Evolutionary conservation across 2,329 filamentous ascomycete species (phyloP), one percentile per base, ranked within the genome.

Genomic region (Aspergillus candidus): DNA sequence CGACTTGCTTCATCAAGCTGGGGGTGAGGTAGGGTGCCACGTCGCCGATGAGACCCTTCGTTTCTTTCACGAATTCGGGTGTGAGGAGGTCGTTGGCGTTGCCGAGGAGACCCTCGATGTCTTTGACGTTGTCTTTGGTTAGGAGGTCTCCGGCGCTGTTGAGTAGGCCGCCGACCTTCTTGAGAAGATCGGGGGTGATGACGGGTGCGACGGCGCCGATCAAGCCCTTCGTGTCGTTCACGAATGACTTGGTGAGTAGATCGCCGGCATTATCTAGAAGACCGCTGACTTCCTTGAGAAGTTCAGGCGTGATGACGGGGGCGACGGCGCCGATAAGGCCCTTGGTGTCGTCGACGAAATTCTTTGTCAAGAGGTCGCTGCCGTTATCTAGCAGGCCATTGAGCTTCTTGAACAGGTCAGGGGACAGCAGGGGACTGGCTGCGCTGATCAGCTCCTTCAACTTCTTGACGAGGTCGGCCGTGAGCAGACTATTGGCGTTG

Each of bases 221-320:
- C 30, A 62, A 40, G 7, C 47, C 47, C 39, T 55, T 54, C 22
- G 52, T 56, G 18, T 58, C 48, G 17, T 56, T 38, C 18, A 60
- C 57, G 27, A 59, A 59, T 18, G 61, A 46, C 34, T 62, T 46
- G 15, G 62, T 56, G 49, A 68, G 49, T 34, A 68, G 46, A 44
- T 59, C 49, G 32, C 57, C 58, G 37, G 52, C 59, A 11, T 60
- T 59, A 34, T 41, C 43, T 12, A 61, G 46, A 2, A 62, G 46
- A 4, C 41, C 46, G 44, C 43, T 50, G 29, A 62, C 48, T 34
- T 60, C 45, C 43, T 56, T 56, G 46, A 59, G 44, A 3, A 58
- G 38, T 6, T 52, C 49, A 6, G 55, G 57, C 2, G 50, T 61
- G 8, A 61, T 39, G 6, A 55, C 35, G 27, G 56, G 55, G n/a